Conservation (phyloP, 2,329 filamentous ascomycete genomes). For the Fusarium phyllophilum region DNA sequence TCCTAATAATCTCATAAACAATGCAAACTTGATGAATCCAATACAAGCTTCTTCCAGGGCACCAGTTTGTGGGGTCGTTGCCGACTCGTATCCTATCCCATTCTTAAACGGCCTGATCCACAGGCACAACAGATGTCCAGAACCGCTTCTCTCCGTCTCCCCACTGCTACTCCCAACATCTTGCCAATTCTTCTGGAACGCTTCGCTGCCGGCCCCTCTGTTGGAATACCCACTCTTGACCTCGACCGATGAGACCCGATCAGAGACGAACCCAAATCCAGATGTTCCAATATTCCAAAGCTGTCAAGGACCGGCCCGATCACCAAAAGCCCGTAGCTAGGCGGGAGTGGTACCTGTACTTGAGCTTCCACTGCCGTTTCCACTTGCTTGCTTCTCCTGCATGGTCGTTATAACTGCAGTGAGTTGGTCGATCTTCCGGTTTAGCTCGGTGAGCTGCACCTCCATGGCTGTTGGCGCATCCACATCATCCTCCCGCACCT, state of each 20-base stretch:
- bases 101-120: constrained; percentile 12
- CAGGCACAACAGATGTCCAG: constrained; percentile 12
- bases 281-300: background rate
- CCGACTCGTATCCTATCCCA: background rate
- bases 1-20: constrained; percentile 1
- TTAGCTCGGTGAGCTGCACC: constrained; percentile 64
- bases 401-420: constrained; percentile 63
- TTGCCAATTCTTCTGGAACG: constrained; percentile 23
- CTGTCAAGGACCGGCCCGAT: constrained; percentile 10
- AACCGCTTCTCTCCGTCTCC: constrained; percentile 35
- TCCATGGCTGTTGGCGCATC: constrained; percentile 57
- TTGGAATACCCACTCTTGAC: constrained; percentile 20
- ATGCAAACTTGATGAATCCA: background rate
- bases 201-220: constrained; percentile 10
- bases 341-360: constrained; percentile 9
- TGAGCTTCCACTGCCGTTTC: constrained; percentile 7
- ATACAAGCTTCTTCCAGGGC: background rate
- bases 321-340: constrained; percentile 17
- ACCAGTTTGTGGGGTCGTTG: background rate
- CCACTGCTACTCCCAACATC: constrained; percentile 15
- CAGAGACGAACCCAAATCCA: background rate
- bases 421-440: constrained; percentile 67
- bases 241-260: constrained; percentile 33
- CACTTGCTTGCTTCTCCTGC: constrained; percentile 51
- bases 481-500: constrained; percentile 49